Base-by-base conservation (phyloP, 108 stramenopile species). In the Conticribra weissflogii region DNA sequence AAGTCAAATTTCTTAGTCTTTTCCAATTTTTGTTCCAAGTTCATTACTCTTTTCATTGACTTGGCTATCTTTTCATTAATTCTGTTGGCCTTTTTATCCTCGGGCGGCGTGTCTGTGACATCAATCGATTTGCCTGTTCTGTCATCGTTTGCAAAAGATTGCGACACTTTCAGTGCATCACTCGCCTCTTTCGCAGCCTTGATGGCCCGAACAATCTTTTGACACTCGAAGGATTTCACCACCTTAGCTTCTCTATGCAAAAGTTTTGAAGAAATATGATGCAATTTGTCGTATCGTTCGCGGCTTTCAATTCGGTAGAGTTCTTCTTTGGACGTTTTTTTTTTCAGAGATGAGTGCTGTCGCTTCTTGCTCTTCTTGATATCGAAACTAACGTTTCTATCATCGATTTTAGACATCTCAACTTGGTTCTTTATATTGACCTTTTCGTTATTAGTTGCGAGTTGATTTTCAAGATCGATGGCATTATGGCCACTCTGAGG, bases 231-330 rank as follows among this genome's bases (percentile, higher is more conserved):
- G 19, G 86, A 78, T 58, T 78, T 85, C 28, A 85, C 83, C 18
- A 77, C 66, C 70, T 89, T 89, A 48, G 77, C 86, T 58, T 85
- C 76, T 71, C 76, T 89, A 33, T 71, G 74, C 29, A 89, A 44
- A 41, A 72, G 67, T 55, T 89, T 89, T 0, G 67, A 59, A 57
- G 81, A 83, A 0, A 34, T 51, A 48, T 86, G 79, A 3, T 82
- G 25, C 51, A 88, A 50, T 31, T 73, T 83, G 52, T 76, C 60
- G 68, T 84, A 88, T 34, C 87, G 81, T 22, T 88, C 87, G 23
- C 61, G 24, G 30, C 63, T 49, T 59, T 81, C 80, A 27, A 54
- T 48, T 48, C 46, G 55, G 17, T 63, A 62, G 27, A 53, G 80
- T 55, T 81, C 74, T 49, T 70, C 79, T 23, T 31, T 33, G 7